phyloP scores from a whole-genome alignment of 2,329 filamentous ascomycete species.

The Stemphylium beticola region DNA sequence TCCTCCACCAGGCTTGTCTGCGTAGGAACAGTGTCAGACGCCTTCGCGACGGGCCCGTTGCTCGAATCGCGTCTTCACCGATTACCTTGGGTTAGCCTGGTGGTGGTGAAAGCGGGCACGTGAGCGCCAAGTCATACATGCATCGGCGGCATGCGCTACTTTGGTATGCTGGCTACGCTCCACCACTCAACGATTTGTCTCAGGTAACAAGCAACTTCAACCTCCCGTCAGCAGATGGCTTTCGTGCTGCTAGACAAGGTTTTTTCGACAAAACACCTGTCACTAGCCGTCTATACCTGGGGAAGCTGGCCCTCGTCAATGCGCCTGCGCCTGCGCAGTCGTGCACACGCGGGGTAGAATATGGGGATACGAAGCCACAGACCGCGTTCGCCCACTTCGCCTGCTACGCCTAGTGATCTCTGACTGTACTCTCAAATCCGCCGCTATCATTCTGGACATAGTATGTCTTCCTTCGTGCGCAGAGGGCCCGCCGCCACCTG shows the following conservation, averaged over 20 bases:
- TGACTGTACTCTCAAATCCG: background rate
- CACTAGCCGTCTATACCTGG: constrained; percentile 27
- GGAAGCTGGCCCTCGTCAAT: constrained; percentile 15
- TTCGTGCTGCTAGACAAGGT: constrained; percentile 25
- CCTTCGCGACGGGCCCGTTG: constrained; percentile 10
- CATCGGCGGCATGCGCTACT: constrained; percentile 41
- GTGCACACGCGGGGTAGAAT: constrained; percentile 27
- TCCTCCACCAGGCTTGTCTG: background rate
- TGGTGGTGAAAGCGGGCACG: constrained; percentile 23
- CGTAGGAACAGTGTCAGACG: constrained; percentile 8
- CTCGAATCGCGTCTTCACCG: constrained; percentile 25
- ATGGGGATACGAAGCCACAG: constrained; percentile 18
- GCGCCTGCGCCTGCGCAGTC: constrained; percentile 15
- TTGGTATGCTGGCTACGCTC: constrained; percentile 28
- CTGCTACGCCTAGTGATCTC: background rate
- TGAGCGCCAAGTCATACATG: constrained; percentile 40
- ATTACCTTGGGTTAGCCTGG: constrained; percentile 21
- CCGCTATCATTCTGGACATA: background rate
- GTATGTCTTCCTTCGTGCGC: constrained; percentile 1
- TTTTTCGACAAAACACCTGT: constrained; percentile 16
- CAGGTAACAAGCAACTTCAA: constrained; percentile 34
- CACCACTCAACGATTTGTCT: constrained; percentile 38
- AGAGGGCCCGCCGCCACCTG: constrained; percentile 1
- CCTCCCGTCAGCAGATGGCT: constrained; percentile 33
- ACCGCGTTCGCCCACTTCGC: constrained; percentile 5